These are phyloP conservation scores for Emergomyces orientalis DNA, from an alignment of 2,329 filamentous ascomycete species.

Conservation along the genomic window DNA sequence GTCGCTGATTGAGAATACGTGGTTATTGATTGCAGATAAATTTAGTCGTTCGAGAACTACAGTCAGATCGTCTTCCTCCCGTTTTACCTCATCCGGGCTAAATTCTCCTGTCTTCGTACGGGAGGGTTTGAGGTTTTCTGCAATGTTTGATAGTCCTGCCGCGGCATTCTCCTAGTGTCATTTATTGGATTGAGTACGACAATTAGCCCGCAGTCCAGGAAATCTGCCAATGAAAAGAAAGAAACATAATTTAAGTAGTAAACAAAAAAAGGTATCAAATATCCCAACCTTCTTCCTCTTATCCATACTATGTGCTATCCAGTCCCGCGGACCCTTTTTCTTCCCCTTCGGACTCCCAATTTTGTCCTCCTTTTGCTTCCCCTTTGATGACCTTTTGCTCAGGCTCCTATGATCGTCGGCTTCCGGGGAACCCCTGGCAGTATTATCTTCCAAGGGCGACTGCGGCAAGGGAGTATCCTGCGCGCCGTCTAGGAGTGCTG, in stretches of 20 bases:
- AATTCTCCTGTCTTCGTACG: slow-evolving; percentile 26
- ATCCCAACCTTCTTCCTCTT: slow-evolving; percentile 26
- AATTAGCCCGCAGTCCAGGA: background rate
- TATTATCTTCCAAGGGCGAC: slow-evolving; percentile 38
- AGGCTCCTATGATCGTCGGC: slow-evolving; percentile 23
- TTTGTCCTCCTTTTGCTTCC: slow-evolving; percentile 18
- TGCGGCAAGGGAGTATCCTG: slow-evolving; percentile 43
- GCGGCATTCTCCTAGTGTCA: slow-evolving; percentile 23
- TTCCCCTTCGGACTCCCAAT: slow-evolving; percentile 23
- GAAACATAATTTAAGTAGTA: slow-evolving; percentile 4
- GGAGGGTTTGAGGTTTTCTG: slow-evolving; percentile 20
- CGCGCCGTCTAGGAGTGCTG: slow-evolving; percentile 37
- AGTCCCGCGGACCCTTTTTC: slow-evolving; percentile 32
- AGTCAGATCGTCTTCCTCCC: slow-evolving; percentile 63
- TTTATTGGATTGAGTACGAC: background rate
- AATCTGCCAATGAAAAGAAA: background rate
- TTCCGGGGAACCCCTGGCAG: slow-evolving; percentile 13
- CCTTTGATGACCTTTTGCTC: slow-evolving; percentile 19
- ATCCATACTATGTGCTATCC: slow-evolving; percentile 32
- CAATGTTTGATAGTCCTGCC: slow-evolving; percentile 21
- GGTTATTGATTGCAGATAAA: slow-evolving; percentile 73
- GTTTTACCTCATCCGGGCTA: slow-evolving; percentile 38
- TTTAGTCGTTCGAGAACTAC: slow-evolving; percentile 76
- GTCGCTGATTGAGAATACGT: slow-evolving; percentile 71
- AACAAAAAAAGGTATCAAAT: background rate